A percentile compares a stretch with the other conserved stretches of the same genome.
These are phyloP conservation scores for Yarrowia sp. DNA, from an alignment of 805 yeast genomes.

Conservation along the genomic window DNA sequence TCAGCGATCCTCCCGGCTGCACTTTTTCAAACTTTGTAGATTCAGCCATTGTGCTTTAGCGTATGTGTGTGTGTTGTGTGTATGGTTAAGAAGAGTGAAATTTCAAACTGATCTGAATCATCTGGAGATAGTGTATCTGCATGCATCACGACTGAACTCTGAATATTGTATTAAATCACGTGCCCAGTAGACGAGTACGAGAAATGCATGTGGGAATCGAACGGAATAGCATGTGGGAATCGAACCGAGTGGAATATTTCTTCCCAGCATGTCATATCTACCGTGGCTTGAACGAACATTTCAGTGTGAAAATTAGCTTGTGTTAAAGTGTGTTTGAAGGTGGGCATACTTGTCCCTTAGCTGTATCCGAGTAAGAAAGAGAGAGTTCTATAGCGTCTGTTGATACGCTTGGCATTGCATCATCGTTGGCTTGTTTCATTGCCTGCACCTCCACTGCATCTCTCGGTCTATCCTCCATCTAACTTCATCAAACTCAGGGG, in stretches of 20 bases:
- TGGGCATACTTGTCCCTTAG: not conserved
- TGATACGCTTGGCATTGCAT: not conserved
- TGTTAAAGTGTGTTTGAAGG: not conserved
- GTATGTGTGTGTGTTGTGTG: not conserved
- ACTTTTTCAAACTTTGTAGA: slow-evolving; percentile 4
- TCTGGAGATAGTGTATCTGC: slow-evolving; percentile 32
- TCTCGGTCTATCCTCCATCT: not conserved
- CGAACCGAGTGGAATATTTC: no score
- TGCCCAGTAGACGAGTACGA: not conserved
- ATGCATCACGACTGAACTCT: slow-evolving; percentile 19
- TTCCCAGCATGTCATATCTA: no score
- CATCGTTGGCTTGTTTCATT: not conserved
- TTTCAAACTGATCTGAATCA: slow-evolving; percentile 20
- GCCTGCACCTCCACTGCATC: not conserved
- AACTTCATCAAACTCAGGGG: no score
- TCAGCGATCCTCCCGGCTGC: slow-evolving; percentile 58
- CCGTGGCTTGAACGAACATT: no score
- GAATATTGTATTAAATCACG: slow-evolving; percentile 14
- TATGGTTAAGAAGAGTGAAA: not conserved
- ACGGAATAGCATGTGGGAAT: not conserved
- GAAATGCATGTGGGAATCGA: not conserved
- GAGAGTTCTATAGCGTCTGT: no score
- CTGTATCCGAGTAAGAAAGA: not conserved
- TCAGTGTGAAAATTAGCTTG: no score
- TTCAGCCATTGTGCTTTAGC: not conserved